Evolutionary conservation across 805 yeast species (phyloP).

Genomic region (Blastobotrys terrestris): DNA sequence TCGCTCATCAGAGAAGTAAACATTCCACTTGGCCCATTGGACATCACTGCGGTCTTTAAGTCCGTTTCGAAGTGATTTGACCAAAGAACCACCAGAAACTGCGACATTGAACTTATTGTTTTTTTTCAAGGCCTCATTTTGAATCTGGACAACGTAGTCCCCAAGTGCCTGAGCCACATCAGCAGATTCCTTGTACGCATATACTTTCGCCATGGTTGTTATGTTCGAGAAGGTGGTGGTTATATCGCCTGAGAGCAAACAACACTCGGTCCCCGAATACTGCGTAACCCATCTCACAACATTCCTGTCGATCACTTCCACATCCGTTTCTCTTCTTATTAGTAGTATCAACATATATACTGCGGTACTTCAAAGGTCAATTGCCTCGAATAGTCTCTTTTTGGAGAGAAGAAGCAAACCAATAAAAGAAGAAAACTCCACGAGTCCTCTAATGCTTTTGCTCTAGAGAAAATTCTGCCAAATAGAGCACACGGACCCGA

Average conservation of each 20-base stretch:
- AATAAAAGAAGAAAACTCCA: too few relatives aligned
- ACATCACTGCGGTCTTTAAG: constrained; percentile 48
- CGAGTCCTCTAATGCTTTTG: too few relatives aligned
- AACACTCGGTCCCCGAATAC: too few relatives aligned
- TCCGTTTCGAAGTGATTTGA: constrained; percentile 60
- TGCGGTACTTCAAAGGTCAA: too few relatives aligned
- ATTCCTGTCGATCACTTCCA: too few relatives aligned
- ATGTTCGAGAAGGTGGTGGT: neutral
- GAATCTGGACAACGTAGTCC: constrained; percentile 51
- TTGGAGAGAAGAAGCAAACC: too few relatives aligned
- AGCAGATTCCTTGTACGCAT: constrained; percentile 46
- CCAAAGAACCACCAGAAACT: constrained; percentile 86
- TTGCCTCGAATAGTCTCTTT: too few relatives aligned
- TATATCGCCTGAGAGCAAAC: neutral
- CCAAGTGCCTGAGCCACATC: constrained; percentile 67
- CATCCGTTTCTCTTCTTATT: too few relatives aligned
- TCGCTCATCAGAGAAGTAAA: constrained; percentile 88
- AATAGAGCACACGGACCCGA: too few relatives aligned
- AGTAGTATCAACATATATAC: too few relatives aligned
- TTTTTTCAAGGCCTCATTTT: constrained; percentile 48
- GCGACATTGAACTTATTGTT: constrained; percentile 58
- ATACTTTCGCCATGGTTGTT: constrained; percentile 29
- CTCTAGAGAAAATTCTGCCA: too few relatives aligned
- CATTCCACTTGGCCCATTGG: constrained; percentile 39
- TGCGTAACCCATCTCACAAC: too few relatives aligned